Percentiles rank a stretch among this genome's conserved stretches.
Conservation (phyloP, 2,329 filamentous ascomycete species). For the Leptographium procerum region DNA sequence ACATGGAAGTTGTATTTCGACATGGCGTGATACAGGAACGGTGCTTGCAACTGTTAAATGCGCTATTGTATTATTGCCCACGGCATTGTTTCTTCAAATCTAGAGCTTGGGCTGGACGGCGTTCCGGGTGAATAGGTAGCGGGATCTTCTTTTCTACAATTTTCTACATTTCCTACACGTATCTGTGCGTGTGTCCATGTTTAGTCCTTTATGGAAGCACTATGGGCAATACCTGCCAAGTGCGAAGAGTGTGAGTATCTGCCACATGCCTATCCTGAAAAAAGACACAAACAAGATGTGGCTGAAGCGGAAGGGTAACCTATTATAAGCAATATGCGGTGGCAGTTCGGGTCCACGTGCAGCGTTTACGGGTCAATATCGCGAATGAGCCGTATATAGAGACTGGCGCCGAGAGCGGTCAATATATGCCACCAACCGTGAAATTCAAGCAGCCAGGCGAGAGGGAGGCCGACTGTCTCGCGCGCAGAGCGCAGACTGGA, state of each 20-base stretch:
- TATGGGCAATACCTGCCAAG: no score
- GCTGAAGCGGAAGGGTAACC: no score
- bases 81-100: neutral
- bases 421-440: conserved; percentile 56
- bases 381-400: conserved; percentile 25
- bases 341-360: neutral
- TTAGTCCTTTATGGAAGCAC: neutral
- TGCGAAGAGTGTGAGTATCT: no score
- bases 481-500: conserved; percentile 31
- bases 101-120: neutral
- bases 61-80: no score
- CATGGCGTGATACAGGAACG: neutral
- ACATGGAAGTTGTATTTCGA: conserved; percentile 7
- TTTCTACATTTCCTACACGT: neutral
- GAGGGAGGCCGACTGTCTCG: conserved; percentile 37
- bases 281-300: neutral
- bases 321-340: no score
- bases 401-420: conserved; percentile 41
- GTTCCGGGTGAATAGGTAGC: neutral
- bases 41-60: neutral
- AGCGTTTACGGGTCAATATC: conserved; percentile 13
- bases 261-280: no score
- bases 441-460: conserved; percentile 43
- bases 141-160: neutral
- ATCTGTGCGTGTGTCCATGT: neutral